Evolutionary conservation across 768 basidiomycete species (phyloP), one percentile per base, ranked within the genome.

Genomic region (Calocera viscosa): DNA sequence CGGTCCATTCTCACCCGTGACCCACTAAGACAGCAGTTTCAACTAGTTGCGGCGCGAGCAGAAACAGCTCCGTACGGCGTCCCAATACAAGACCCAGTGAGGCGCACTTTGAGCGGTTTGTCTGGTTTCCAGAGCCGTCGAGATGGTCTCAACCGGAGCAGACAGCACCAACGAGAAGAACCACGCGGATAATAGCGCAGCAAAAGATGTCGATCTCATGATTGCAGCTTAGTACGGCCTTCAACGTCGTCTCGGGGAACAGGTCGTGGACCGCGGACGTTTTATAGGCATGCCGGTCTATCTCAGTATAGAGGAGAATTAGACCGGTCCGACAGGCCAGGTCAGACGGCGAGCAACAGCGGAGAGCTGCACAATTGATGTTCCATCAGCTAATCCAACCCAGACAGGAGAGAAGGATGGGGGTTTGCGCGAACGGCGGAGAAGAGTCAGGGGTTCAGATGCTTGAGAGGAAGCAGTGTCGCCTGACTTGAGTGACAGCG

Each of bases 71-170:
- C 53, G 14, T 19, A 60, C 53, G 14, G 14, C 26, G 26, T 60
- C 53, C 30, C 26, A 60, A 26, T 60, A 60, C 53, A 60, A 32
- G 14, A 60, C 53, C 53, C 53, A 60, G 30, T 60, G 53, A 11
- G 53, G 53, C 24, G 53, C 53, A 22, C 26, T 32, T 19, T 60
- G 53, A 10, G 53, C 53, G 22, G 26, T 60, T 26, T 60, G 53
- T 26, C 53, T 60, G 10, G 53, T 28, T 19, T 60, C 26, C 24
- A 60, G 26, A 10, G 53, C 2, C 14, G 24, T 28, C 10, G 11
- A 28, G 30, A 12, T 26, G 53, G 30, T 12, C 14, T 60, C 53
- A 28, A 60, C 53, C 30, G 53, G 53, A 2, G 53, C 53, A 16
- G 53, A 26, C 2, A 60, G 11, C 53, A 60, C 53, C 24, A 26